A percentile compares a stretch with the other conserved stretches of the same genome.
phyloP scores from a whole-genome alignment of 2,329 filamentous ascomycete genomes.

The Clonostachys rosea region DNA sequence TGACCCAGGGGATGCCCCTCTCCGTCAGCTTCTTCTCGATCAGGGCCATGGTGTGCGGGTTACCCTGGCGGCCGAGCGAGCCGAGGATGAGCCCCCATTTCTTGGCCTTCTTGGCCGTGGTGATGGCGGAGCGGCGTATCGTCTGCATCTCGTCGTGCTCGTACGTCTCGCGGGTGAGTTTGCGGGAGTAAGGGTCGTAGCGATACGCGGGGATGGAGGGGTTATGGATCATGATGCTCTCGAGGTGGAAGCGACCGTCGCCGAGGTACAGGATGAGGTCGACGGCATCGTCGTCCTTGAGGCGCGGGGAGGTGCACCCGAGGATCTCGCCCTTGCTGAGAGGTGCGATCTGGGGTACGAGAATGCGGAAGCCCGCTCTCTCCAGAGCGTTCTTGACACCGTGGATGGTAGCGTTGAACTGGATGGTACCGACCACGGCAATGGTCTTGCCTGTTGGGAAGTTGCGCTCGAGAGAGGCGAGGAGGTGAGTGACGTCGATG shows the following conservation, averaged over 20 bases:
- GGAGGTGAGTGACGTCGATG: slow-evolving; percentile 84
- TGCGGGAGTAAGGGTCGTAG: slow-evolving; percentile 94
- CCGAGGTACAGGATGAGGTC: slow-evolving; percentile 86
- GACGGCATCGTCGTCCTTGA: slow-evolving; percentile 53
- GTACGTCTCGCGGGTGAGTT: slow-evolving; percentile 87
- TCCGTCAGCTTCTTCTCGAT: slow-evolving; percentile 75
- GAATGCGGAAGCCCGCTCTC: slow-evolving; percentile 75
- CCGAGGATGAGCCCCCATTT: slow-evolving; percentile 97
- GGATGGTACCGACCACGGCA: slow-evolving; percentile 92
- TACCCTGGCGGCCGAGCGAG: slow-evolving; percentile 88
- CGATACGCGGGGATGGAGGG: slow-evolving; percentile 85
- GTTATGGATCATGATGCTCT: slow-evolving; percentile 99
- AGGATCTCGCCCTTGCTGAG: slow-evolving; percentile 93
- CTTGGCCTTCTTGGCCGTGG: slow-evolving; percentile 66
- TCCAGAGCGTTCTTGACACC: slow-evolving; percentile 75
- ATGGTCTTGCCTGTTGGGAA: slow-evolving; percentile 82
- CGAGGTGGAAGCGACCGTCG: slow-evolving; percentile 91
- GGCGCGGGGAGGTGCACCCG: slow-evolving; percentile 86
- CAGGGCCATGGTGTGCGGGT: slow-evolving; percentile 83
- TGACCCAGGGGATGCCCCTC: slow-evolving; percentile 74
- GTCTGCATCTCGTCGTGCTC: slow-evolving; percentile 87
- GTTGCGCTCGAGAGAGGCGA: slow-evolving; percentile 84
- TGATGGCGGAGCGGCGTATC: slow-evolving; percentile 73
- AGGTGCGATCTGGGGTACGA: slow-evolving; percentile 90
- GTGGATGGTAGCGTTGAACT: slow-evolving; percentile 97